Evolutionary conservation across 768 basidiomycete genomes (phyloP), one percentile per base, ranked within the genome.

Genomic region (Suillus plorans): DNA sequence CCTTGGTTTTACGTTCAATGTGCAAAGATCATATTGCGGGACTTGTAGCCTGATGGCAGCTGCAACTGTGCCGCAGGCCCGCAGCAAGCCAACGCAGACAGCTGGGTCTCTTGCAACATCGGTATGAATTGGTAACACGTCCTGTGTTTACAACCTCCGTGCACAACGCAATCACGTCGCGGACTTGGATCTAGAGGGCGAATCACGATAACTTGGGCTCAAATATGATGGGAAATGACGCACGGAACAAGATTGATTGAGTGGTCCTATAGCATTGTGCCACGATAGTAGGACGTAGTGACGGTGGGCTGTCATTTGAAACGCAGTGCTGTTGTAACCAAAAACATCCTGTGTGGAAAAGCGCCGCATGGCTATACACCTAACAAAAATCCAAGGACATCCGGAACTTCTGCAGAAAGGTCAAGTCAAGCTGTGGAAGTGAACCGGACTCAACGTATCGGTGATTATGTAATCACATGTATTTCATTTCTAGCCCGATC

Each of bases 401-500:
- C 4, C 50, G 28, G 28, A 52, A 52, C 28, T 49, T 41, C 4
- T 31, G 31, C 25, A 60, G 20, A 28, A 44, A 16, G 22, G 36
- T 47, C 12, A 44, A 44, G 20, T 44, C 44, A 18, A 18, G 42
- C 42, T 18, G 18, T n/a, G 45, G n/a, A 47, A 47, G 36, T 31
- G 36, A 37, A 37, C 10, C 36, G 10, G 10, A 36, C n/a, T n/a
- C 36, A 9, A 36, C 31, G 36, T 36, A 10, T 37, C 36, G 1
- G 9, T 37, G 36, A 3, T 55, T 59, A 59, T n/a, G 18, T 62
- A 50, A 59, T 36, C 2, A 3, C 20, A 59, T 22, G 2, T 5
- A 53, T 31, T 49, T 20, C 28, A 28, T 31, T 52, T 52, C 31
- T 39, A 58, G 52, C 61, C 61, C 61, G 62, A 63, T 63, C 37